These are phyloP conservation scores for Sporothrix brasiliensis DNA, from an alignment of 2,329 filamentous ascomycete genomes.

Conservation along the genomic window DNA sequence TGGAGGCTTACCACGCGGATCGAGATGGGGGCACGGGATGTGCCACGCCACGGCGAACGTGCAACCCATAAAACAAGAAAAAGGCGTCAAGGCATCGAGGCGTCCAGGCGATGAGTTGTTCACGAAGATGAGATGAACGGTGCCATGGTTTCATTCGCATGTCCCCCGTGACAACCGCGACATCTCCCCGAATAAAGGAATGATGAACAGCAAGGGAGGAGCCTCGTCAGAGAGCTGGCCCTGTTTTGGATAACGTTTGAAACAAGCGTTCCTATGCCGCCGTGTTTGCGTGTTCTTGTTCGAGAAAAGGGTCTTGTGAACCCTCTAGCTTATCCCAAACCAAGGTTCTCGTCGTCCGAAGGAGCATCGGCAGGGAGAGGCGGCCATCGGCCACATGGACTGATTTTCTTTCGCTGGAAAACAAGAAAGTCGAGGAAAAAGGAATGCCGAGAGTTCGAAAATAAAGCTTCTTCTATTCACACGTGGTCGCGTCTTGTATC, in stretches of 20 bases:
- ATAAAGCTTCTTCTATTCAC: constrained; percentile 3
- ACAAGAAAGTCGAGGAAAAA: neutral
- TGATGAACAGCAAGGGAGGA: neutral
- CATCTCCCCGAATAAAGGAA: neutral
- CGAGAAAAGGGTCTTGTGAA: constrained; percentile 12
- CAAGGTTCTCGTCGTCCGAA: constrained; percentile 1
- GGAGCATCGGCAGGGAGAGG: neutral
- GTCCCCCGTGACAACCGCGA: neutral
- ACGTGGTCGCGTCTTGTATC: constrained; percentile 4
- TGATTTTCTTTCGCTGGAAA: neutral
- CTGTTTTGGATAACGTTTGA: neutral
- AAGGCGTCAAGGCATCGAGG: no score
- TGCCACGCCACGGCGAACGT: neutral
- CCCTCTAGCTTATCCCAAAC: neutral
- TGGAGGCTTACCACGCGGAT: constrained; percentile 5
- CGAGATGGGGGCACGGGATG: neutral
- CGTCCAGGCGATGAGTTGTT: neutral
- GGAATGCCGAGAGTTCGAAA: neutral
- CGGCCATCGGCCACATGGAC: neutral
- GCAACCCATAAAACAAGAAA: neutral
- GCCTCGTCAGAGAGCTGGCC: neutral
- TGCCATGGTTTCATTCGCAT: neutral
- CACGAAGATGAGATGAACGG: neutral
- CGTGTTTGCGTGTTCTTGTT: neutral
- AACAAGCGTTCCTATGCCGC: neutral